These are phyloP conservation scores for Pythium brachiatum DNA, from an alignment of 352 stramenopile genomes.

Conservation along the genomic window DNA sequence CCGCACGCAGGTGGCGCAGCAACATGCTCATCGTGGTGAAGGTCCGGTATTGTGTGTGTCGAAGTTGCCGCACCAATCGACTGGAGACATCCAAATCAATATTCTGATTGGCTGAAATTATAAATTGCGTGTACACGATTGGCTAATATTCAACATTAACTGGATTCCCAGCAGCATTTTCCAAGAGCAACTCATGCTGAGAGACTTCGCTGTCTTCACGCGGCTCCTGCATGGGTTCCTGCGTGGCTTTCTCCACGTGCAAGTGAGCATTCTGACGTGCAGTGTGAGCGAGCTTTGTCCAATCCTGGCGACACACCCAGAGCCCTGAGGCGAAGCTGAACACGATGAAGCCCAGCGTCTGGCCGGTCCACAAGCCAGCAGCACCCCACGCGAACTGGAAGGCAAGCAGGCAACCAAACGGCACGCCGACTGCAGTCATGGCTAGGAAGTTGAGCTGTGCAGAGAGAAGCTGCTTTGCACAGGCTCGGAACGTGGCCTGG, in stretches of 20 bases:
- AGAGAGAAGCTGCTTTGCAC: constrained; percentile 47
- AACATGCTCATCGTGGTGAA: constrained; percentile 24
- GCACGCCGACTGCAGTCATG: constrained; percentile 47
- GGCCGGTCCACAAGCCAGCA: constrained; percentile 52
- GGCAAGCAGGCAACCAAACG: constrained; percentile 41
- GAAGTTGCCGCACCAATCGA: constrained; percentile 26
- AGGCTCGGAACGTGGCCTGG: constrained; percentile 45
- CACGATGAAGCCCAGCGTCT: constrained; percentile 43
- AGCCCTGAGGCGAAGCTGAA: constrained; percentile 37
- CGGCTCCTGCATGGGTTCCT: background rate
- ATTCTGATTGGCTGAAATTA: constrained; percentile 27
- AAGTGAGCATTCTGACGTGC: constrained; percentile 43
- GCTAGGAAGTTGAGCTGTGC: constrained; percentile 53
- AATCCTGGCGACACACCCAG: constrained; percentile 49
- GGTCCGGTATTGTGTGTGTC: background rate
- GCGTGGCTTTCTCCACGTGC: constrained; percentile 21
- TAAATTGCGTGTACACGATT: constrained; percentile 6
- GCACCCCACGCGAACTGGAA: constrained; percentile 40
- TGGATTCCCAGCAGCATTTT: background rate
- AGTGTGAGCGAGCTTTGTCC: constrained; percentile 47
- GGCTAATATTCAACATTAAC: constrained; percentile 9
- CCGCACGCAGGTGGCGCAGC: constrained; percentile 37
- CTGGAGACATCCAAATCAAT: constrained; percentile 9
- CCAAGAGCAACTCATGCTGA: background rate
- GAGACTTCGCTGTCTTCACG: background rate